A percentile compares a stretch with the other conserved stretches of the same genome.
These are phyloP conservation scores for Aspergillus pseudoterreus DNA, from an alignment of 2,329 filamentous ascomycete genomes.

Conservation along the genomic window DNA sequence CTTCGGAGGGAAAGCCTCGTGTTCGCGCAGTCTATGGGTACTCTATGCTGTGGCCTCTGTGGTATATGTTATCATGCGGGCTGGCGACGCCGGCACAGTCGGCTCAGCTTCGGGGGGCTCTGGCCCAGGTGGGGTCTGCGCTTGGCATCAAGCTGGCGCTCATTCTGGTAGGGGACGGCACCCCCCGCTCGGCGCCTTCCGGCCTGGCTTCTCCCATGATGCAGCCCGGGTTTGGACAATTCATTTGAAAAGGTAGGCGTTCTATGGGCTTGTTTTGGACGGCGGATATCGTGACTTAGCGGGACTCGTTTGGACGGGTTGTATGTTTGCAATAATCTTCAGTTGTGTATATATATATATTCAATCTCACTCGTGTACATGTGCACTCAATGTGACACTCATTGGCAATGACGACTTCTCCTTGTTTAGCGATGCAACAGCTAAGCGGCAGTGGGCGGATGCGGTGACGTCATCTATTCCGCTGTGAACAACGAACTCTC, in stretches of 20 bases:
- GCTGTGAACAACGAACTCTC: too few relatives aligned
- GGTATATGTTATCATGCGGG: conserved; percentile 32
- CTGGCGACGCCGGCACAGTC: conserved; percentile 29
- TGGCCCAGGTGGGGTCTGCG: conserved; percentile 27
- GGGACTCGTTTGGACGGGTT: too few relatives aligned
- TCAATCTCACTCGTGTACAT: too few relatives aligned
- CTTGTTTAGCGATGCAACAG: background rate
- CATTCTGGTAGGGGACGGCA: conserved; percentile 19
- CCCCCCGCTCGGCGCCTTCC: background rate
- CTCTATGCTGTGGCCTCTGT: conserved; percentile 36
- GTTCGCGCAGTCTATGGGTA: conserved; percentile 32
- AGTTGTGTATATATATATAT: too few relatives aligned
- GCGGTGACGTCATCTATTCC: background rate
- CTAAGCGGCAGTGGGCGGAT: background rate
- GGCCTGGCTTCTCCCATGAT: background rate
- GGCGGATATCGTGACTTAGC: too few relatives aligned
- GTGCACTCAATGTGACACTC: too few relatives aligned
- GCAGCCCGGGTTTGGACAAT: background rate
- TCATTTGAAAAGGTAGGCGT: background rate
- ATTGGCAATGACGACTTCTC: background rate
- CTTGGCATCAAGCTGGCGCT: conserved; percentile 34
- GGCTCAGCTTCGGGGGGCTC: conserved; percentile 23
- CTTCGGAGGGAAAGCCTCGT: conserved; percentile 11
- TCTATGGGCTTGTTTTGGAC: too few relatives aligned
- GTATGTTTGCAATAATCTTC: too few relatives aligned